These are phyloP conservation scores for Penicillium sp. DNA, from an alignment of 2,329 filamentous ascomycete species.

Conservation along the genomic window DNA sequence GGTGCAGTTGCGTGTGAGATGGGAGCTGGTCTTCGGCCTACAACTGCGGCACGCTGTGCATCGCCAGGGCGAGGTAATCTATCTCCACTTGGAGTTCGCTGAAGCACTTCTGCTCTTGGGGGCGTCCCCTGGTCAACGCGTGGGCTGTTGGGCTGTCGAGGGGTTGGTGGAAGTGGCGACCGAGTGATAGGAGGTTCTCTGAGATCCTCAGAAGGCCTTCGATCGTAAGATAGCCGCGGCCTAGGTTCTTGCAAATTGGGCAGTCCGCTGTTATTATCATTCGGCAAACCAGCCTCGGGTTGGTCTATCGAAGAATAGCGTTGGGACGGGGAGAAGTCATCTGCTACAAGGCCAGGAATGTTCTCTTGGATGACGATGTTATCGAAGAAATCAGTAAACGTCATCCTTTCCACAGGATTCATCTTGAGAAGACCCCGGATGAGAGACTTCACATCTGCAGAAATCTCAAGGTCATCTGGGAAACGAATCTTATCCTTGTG, in stretches of 20 bases:
- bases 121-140: slow-evolving; percentile 20
- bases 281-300: not conserved
- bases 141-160: slow-evolving; percentile 37
- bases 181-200: slow-evolving; percentile 22
- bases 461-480: slow-evolving; percentile 66
- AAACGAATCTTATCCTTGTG: slow-evolving; percentile 84
- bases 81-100: slow-evolving; percentile 32
- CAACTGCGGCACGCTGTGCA: slow-evolving; percentile 22
- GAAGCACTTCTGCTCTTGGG: slow-evolving; percentile 27
- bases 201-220: slow-evolving; percentile 10
- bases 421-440: slow-evolving; percentile 79
- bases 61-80: slow-evolving; percentile 23
- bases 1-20: slow-evolving; percentile 39
- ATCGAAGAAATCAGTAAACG: slow-evolving; percentile 79
- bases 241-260: not conserved
- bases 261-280: slow-evolving; percentile 8
- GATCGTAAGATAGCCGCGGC: not conserved
- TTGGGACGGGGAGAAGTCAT: slow-evolving; percentile 56
- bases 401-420: slow-evolving; percentile 78
- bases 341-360: slow-evolving; percentile 77
- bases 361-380: slow-evolving; percentile 67
- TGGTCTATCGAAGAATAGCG: slow-evolving; percentile 19
- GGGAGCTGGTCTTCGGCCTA: slow-evolving; percentile 29
- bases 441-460: slow-evolving; percentile 71
- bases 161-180: slow-evolving; percentile 1